Conservation (phyloP, 1,284 basidiomycete genomes). For the Microbotryomycetes sp. region DNA sequence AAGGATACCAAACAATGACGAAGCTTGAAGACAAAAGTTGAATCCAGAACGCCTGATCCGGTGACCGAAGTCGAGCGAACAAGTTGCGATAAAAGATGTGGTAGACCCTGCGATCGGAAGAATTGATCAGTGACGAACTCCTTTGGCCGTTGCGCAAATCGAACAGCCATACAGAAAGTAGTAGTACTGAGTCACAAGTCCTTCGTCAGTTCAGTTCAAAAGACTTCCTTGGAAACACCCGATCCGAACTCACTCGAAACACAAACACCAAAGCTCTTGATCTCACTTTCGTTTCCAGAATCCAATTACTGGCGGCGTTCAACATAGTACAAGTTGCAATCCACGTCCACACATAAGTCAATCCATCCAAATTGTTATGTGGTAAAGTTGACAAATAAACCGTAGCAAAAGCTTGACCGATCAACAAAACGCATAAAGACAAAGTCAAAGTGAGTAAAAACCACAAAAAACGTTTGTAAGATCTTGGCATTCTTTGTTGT, state of each 20-base stretch:
- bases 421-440: conserved; percentile 50
- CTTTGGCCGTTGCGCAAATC: too few relatives aligned
- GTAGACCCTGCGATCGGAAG: conserved; percentile 29
- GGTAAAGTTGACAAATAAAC: conserved; percentile 52
- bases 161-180: conserved; percentile 38
- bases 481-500: conserved; percentile 48
- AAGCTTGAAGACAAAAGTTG: conserved; percentile 51
- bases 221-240: neutral
- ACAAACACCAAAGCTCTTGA: conserved; percentile 51
- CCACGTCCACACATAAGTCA: conserved; percentile 54
- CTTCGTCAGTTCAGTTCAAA: neutral
- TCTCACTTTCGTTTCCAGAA: conserved; percentile 50
- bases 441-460: conserved; percentile 51
- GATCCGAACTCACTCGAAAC: conserved; percentile 43
- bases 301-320: conserved; percentile 47
- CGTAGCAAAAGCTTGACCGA: conserved; percentile 53
- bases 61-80: conserved; percentile 41
- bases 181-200: conserved; percentile 37
- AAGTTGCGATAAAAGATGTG: conserved; percentile 46
- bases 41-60: conserved; percentile 47
- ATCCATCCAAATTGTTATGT: conserved; percentile 51
- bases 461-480: conserved; percentile 53
- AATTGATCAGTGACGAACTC: neutral
- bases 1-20: conserved; percentile 50
- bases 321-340: conserved; percentile 47